Evolutionary conservation across 176 grass and related monocot genomes (phyloP), one percentile per base, ranked within the genome.

Genomic region (Raddia distichophylla): DNA sequence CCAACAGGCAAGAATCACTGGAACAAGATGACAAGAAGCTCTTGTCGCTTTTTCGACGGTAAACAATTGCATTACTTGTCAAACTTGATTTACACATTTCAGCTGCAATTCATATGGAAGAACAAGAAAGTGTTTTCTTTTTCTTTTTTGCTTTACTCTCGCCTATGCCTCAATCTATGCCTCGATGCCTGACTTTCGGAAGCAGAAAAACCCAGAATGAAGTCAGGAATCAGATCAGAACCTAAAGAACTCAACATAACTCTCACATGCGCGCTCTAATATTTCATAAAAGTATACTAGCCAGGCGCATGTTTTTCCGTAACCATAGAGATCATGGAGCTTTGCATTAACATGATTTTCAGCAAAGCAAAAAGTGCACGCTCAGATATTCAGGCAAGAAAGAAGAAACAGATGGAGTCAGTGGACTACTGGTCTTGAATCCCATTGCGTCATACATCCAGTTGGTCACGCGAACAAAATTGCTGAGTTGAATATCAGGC

Each of bases 391-490:
- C 72, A 82, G 48, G 12, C 17, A 60, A 27, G 37, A 40, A 40
- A 40, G 37, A 40, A 40, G 20, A 57, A 71, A 32, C 1, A 6
- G 3, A 58, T 64, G 35, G 51, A 67, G 34, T 64, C 10, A 27
- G 53, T 5, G 15, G 53, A 33, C 62, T 51, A 27, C 44, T 5
- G 15, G 53, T 44, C 62, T 51, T 70, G 57, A 49, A 27, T 64
- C 7, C 34, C 37, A 40, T 40, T 40, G 37, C 44, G 44, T 60
- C 43, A 64, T 22, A 32, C 14, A 54, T 7, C 40, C 34, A 43
- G 70, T 69, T 50, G 7, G 62, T 67, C 42, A 42, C 65, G 13
- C 11, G 6, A 19, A 61, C 20, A 33, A 71, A 68, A 86, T 50
- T 56, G 60, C 0, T 35, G 0, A 68, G 16, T 5, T 33, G 2